These are phyloP conservation scores for Tylopilus balloui DNA, from an alignment of 768 basidiomycete species.

Conservation along the genomic window DNA sequence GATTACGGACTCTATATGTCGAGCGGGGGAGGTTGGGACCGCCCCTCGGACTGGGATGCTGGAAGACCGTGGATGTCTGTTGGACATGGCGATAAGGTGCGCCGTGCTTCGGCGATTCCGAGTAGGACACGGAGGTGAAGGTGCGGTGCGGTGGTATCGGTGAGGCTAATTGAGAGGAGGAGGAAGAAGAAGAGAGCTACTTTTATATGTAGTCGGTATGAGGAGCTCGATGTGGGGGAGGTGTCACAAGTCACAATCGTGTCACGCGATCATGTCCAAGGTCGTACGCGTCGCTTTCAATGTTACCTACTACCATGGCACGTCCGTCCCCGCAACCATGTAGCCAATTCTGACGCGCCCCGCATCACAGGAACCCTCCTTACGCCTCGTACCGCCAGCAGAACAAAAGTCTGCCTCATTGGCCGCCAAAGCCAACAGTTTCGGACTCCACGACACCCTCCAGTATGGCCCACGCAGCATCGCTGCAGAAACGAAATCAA, in stretches of 20 bases:
- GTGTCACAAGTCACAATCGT: conserved; percentile 30
- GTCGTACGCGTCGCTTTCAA: conserved; percentile 22
- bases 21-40: conserved; percentile 42
- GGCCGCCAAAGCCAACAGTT: conserved; percentile 60
- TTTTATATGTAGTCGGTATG: conserved; percentile 8
- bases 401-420: conserved; percentile 58
- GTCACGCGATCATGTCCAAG: conserved; percentile 17
- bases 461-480: conserved; percentile 80
- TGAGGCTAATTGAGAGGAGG: background rate
- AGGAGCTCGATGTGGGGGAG: conserved; percentile 17
- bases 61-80: conserved; percentile 55
- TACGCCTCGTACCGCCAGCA: conserved; percentile 59
- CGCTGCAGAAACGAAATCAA: conserved; percentile 65
- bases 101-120: background rate
- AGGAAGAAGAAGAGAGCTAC: conserved; percentile 2
- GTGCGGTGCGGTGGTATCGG: no score
- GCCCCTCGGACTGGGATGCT: conserved; percentile 60
- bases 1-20: conserved; percentile 63
- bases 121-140: background rate
- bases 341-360: background rate
- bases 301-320: conserved; percentile 22
- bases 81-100: conserved; percentile 34
- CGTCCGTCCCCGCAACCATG: background rate
- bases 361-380: conserved; percentile 40
- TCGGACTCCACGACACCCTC: conserved; percentile 87